Conservation (phyloP, 345 rosid genomes). For the Kandelia obovata region DNA sequence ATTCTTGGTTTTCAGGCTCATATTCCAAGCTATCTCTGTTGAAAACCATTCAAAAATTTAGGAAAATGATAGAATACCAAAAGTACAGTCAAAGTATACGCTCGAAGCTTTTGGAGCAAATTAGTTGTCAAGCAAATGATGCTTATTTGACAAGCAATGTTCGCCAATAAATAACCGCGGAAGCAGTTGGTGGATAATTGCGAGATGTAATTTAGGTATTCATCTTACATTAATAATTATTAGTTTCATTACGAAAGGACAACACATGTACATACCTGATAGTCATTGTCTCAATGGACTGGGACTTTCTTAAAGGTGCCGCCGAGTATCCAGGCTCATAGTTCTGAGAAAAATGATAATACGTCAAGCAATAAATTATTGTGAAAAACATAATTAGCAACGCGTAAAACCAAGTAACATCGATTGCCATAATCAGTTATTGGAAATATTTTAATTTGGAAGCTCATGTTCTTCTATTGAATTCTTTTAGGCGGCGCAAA, state of each 20-base stretch:
- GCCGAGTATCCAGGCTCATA: slow-evolving; percentile 74
- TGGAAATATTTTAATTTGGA: too few species aligned
- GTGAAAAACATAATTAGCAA: not conserved
- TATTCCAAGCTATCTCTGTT: slow-evolving; percentile 55
- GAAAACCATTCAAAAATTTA: not conserved
- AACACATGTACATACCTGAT: slow-evolving; percentile 46
- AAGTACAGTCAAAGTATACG: not conserved
- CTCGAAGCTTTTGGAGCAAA: slow-evolving; percentile 17
- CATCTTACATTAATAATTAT: not conserved
- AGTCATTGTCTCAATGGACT: slow-evolving; percentile 47
- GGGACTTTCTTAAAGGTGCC: slow-evolving; percentile 54
- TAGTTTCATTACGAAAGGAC: not conserved
- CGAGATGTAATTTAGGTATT: not conserved
- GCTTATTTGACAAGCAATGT: not conserved
- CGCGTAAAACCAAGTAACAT: too few species aligned
- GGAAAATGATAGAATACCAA: slow-evolving; percentile 1
- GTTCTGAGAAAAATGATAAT: slow-evolving; percentile 34
- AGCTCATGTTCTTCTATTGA: too few species aligned
- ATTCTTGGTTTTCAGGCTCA: slow-evolving; percentile 21
- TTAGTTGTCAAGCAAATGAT: slow-evolving; percentile 21
- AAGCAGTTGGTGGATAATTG: slow-evolving; percentile 10
- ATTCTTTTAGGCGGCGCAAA: too few species aligned
- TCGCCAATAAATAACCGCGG: not conserved
- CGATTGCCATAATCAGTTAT: too few species aligned
- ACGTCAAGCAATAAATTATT: not conserved